Conservation (phyloP, 768 basidiomycete species). For the Panaeolus papilionaceus region DNA sequence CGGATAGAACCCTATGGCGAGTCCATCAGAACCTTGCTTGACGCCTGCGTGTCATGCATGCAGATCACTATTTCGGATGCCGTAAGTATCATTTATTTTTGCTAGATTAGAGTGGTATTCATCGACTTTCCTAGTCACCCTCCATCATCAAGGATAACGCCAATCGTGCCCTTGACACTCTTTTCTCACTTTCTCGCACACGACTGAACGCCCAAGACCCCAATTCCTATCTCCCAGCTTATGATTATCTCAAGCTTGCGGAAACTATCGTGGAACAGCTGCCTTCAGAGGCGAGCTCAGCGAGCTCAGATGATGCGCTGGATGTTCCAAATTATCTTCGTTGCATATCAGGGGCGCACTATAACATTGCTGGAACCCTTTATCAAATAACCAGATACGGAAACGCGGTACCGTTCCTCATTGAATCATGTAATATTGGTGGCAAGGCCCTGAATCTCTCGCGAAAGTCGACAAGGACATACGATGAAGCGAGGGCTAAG, state of each 20-base stretch:
- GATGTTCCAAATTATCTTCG: constrained; percentile 63
- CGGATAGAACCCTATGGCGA: constrained; percentile 9
- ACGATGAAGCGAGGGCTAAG: constrained; percentile 33
- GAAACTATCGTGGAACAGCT: constrained; percentile 38
- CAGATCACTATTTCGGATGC: constrained; percentile 4
- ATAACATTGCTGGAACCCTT: constrained; percentile 71
- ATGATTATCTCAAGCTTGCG: constrained; percentile 55
- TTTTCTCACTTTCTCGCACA: constrained; percentile 30
- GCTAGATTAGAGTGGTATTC: not conserved
- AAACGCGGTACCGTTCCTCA: constrained; percentile 71
- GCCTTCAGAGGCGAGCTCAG: constrained; percentile 18
- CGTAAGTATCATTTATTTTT: not conserved
- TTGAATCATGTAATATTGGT: constrained; percentile 64
- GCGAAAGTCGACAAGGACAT: constrained; percentile 17
- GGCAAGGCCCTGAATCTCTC: constrained; percentile 47
- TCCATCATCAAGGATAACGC: constrained; percentile 23
- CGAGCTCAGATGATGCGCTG: constrained; percentile 24
- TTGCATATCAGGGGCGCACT: constrained; percentile 74
- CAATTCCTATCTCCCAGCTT: constrained; percentile 45
- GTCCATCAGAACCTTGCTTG: constrained; percentile 19
- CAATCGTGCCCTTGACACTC: constrained; percentile 31
- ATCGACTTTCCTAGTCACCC: not conserved
- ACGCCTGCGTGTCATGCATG: constrained; percentile 17
- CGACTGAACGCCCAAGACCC: constrained; percentile 29
- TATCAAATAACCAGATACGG: constrained; percentile 70